Evolutionary conservation across 2,329 filamentous ascomycete genomes (phyloP).

Genomic region (Lasiodiplodia citricola): DNA sequence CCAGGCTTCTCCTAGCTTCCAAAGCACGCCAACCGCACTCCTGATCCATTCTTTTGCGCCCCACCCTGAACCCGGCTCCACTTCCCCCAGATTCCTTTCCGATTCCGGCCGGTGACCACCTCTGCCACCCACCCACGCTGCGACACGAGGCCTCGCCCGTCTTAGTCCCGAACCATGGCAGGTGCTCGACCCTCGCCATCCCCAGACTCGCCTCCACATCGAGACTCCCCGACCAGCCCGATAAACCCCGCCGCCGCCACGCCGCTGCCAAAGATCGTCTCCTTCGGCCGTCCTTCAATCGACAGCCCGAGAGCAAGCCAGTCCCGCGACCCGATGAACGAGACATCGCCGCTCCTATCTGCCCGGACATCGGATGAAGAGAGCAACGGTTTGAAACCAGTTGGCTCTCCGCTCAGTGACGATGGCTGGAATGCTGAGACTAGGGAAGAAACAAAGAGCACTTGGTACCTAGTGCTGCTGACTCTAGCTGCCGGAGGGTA

Average conservation of each 20-base stretch:
- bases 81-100: neutral
- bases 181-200: slow-evolving; percentile 9
- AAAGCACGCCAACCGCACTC: neutral
- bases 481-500: slow-evolving; percentile 82
- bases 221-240: neutral
- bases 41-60: neutral
- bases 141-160: slow-evolving; percentile 12
- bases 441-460: slow-evolving; percentile 73
- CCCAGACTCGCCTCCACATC: neutral
- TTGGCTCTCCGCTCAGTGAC: slow-evolving; percentile 41
- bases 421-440: slow-evolving; percentile 52
- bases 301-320: slow-evolving; percentile 12
- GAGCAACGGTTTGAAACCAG: slow-evolving; percentile 39
- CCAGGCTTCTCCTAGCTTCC: slow-evolving; percentile 8
- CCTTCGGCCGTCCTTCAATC: slow-evolving; percentile 39
- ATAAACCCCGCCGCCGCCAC: slow-evolving; percentile 31
- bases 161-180: slow-evolving; percentile 12
- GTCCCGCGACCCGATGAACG: slow-evolving; percentile 37
- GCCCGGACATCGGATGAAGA: slow-evolving; percentile 39
- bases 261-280: slow-evolving; percentile 42
- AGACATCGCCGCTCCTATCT: slow-evolving; percentile 42
- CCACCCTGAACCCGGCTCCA: neutral
- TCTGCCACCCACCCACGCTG: neutral
- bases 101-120: slow-evolving; percentile 12
- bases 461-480: slow-evolving; percentile 83